Conservation (phyloP, 176 grass and related monocot species). For the Aegilops umbellulata region DNA sequence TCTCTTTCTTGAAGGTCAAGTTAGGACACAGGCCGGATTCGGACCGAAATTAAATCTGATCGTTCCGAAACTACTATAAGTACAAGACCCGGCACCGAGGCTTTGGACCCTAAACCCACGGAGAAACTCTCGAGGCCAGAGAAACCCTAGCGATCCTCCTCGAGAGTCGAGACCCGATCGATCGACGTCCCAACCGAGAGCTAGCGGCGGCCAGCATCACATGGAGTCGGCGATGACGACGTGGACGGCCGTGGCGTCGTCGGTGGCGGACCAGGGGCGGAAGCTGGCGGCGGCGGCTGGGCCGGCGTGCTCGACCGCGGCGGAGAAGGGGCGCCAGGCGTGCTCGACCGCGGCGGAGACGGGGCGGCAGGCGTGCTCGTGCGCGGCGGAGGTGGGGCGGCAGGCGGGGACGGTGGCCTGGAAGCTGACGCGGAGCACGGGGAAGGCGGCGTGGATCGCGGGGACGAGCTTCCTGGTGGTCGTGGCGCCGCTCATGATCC, state of each 20-base stretch:
- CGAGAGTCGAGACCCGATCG: neutral
- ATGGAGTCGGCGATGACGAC: neutral
- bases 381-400: slow-evolving; percentile 11
- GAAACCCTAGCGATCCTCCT: neutral
- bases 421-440: slow-evolving; percentile 55
- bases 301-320: slow-evolving; percentile 3
- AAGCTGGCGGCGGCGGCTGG: neutral
- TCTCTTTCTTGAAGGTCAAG: too few relatives aligned
- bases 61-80: neutral
- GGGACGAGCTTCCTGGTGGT: slow-evolving; percentile 53
- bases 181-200: neutral
- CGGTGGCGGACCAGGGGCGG: neutral
- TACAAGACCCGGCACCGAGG: neutral
- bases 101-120: neutral
- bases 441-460: slow-evolving; percentile 56
- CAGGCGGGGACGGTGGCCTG: neutral
- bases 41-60: too few relatives aligned
- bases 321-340: neutral
- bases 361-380: neutral
- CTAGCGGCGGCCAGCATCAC: neutral
- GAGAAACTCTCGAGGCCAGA: neutral
- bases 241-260: neutral
- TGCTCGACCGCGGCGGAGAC: slow-evolving; percentile 13
- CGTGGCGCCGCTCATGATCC: slow-evolving; percentile 29
- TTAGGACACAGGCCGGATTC: too few relatives aligned